Evolutionary conservation across 2,329 filamentous ascomycete genomes (phyloP), one percentile per base, ranked within the genome.

Genomic region (Blastomyces percursus): DNA sequence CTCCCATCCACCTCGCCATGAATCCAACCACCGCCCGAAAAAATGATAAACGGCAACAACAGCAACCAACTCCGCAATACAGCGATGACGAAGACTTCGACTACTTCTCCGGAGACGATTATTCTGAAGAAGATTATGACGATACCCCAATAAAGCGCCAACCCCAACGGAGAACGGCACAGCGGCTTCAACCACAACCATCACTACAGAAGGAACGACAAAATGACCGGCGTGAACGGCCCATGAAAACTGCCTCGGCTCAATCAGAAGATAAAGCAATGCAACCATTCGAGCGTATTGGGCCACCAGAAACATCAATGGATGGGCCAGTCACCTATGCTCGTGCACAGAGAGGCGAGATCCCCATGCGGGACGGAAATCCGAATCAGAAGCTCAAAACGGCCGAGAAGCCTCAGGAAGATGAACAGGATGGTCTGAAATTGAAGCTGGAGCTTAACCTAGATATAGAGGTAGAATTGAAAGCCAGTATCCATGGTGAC

Each of bases 401-500:
- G 24, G 68, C 71, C 59, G 66, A 70, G 52, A 66, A 69, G 62
- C 68, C 71, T 52, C 64, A 61, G 27, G 65, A 70, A 40, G 67
- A 71, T 44, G 73, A 74, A 19, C 66, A 76, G 60, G 74, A 77
- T 44, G 73, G 83, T 68, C 75, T 86, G 66, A 80, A 82, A 67
- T 68, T 85, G 72, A 76, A 81, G 67, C 69, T 86, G 65, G 83
- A 86, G 67, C 73, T 85, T 66, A 86, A 86, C 68, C 74, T 86
- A 64, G 83, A 85, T 70, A 83, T 86, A 70, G 83, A 86, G 70
- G 79, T 86, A 61, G 81, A 85, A 69, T 73, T 86, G 56, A 86
- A 86, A 76, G 83, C 83, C n/a, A 84, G 83, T 73, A 85, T 86
- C 67, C 82, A 85, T 66, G 83, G 83, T 74, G 83, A 86, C 68